Base-by-base conservation (phyloP, 2,329 filamentous ascomycete genomes). In the Aspergillus sp. region DNA sequence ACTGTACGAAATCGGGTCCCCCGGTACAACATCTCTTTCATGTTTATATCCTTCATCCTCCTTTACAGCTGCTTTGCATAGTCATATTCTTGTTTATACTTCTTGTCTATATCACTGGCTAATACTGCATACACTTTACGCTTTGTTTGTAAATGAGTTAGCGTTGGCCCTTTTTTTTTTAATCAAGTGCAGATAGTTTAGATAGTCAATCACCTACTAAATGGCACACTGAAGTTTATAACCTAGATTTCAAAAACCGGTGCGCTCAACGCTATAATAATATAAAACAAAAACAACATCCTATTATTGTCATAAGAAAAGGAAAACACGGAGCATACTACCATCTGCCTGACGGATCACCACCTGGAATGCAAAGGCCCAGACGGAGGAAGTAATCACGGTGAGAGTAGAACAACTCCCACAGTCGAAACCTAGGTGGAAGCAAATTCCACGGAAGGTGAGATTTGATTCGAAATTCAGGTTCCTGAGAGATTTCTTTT, bases 331-430 rank as follows among this genome's bases (percentile, higher is more conserved):
- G 6, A 19, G 21, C 33, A 37, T 17, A 23, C 45, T 33, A 48
- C 45, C 52, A 56, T 23, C 4, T 48, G 24, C 64, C 66, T 35
- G 67, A 70, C 11, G 69, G 70, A 62, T 75, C 72, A 14, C 90
- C 90, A 12, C 89, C 89, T 0, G 93, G 93, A 2, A 97, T 80
- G 76, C 95, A 99, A 33, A 98, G 78, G 0, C 95, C 95, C 53
- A 99, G 75, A 56, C 95, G 83, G 90, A 91, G 96, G 75, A 99
- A 98, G 74, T 99, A 99, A 77, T 99, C 95, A 40, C 95, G 81
- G 76, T 99, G 95, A 1, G 93, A 90, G 74, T 96, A 96, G 70
- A 98, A 88, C 7, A 97, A 78, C 75, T 96, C 86, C 91, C 93
- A 96, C n/a, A 96, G 82, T 73, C 89, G 90, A 66, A 83, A 93